Percentiles rank a stretch among this genome's conserved stretches.
These are phyloP conservation scores for Zoysia japonica DNA, from an alignment of 176 grass and related monocot species.

Conservation along the genomic window DNA sequence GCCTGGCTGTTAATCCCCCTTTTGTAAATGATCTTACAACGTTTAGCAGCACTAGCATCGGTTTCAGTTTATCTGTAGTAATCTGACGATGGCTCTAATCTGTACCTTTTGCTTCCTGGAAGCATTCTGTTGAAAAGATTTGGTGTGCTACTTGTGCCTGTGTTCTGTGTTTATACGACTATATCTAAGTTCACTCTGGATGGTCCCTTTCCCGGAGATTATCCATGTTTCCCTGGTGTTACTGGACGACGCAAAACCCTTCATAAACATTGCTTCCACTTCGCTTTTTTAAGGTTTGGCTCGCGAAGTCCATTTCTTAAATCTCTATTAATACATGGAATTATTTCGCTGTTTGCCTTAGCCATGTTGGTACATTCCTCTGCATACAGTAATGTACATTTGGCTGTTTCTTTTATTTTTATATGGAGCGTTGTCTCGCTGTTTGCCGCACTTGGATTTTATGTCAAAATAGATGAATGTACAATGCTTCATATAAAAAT, in stretches of 20 bases:
- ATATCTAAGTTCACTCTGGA: neutral
- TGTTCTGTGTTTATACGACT: neutral
- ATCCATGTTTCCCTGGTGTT: neutral
- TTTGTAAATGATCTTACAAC: constrained; percentile 44
- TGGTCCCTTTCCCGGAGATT: neutral
- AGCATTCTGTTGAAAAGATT: constrained; percentile 25
- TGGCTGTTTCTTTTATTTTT: too few species aligned
- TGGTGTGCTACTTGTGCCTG: neutral
- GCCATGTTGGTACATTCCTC: neutral
- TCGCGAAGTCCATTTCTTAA: neutral
- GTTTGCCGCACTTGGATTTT: too few species aligned
- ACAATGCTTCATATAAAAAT: neutral
- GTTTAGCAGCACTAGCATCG: constrained; percentile 15
- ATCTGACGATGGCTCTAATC: neutral
- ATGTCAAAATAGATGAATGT: too few species aligned
- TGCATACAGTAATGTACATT: too few species aligned
- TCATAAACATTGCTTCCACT: neutral
- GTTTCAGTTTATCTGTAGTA: constrained; percentile 6
- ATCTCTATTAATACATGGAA: neutral
- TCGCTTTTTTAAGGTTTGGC: neutral
- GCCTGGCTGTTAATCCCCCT: neutral
- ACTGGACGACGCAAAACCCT: neutral
- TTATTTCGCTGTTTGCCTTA: neutral
- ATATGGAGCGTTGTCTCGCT: too few species aligned
- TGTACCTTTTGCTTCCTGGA: constrained; percentile 33